Conservation (phyloP, 2,329 filamentous ascomycete genomes). For the Clarireedia sp. region DNA sequence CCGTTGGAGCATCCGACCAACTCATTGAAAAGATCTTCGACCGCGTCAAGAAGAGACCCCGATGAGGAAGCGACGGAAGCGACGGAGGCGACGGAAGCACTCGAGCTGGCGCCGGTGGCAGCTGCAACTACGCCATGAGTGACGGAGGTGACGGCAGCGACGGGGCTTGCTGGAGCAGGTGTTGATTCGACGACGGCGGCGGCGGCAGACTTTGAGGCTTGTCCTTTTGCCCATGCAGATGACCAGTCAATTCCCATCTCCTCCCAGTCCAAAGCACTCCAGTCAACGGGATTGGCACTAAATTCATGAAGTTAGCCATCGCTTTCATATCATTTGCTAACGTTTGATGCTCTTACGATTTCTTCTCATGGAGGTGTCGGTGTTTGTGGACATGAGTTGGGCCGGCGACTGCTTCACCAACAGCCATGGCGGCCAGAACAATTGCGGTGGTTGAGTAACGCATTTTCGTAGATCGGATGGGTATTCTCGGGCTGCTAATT, state of each 20-base stretch:
- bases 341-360: slow-evolving; percentile 20
- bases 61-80: background rate
- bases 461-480: slow-evolving; percentile 21
- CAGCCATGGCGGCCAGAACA: slow-evolving; percentile 24
- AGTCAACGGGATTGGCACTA: slow-evolving; percentile 15
- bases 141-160: slow-evolving; percentile 2
- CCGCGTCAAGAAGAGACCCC: background rate
- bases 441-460: slow-evolving; percentile 25
- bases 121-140: slow-evolving; percentile 3
- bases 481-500: background rate
- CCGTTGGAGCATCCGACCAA: slow-evolving; percentile 23
- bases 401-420: slow-evolving; percentile 26
- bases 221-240: slow-evolving; percentile 20
- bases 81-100: slow-evolving; percentile 7
- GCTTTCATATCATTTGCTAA: background rate
- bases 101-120: background rate
- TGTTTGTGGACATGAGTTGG: slow-evolving; percentile 26
- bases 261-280: slow-evolving; percentile 20
- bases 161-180: background rate
- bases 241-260: slow-evolving; percentile 25
- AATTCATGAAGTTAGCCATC: slow-evolving; percentile 1
- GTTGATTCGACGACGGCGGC: background rate
- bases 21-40: slow-evolving; percentile 10
- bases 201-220: slow-evolving; percentile 8
- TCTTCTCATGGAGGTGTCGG: slow-evolving; percentile 25